Evolutionary conservation across 2,329 filamentous ascomycete genomes (phyloP), one percentile per base, ranked within the genome.

Genomic region (Ceratocystis harringtonii): DNA sequence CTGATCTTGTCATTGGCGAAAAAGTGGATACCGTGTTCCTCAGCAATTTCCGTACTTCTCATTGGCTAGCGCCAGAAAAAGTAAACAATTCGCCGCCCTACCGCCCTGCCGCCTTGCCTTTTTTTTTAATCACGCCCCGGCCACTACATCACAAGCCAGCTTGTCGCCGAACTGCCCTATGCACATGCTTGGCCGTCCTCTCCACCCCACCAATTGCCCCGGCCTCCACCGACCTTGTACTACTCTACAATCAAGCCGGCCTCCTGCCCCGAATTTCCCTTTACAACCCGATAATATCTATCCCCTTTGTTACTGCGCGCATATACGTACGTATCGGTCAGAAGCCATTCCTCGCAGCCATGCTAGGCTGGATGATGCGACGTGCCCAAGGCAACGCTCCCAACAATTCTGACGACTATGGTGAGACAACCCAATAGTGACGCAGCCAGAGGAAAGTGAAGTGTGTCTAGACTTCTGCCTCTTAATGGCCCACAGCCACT

Each of bases 281-380:
- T 5, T 41, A 12, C 36, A 41, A 15, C 10, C 36, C 36, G 28
- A 28, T 12, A 4, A 15, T 15, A 41, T 41, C 12, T 3, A 41
- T 15, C 36, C 10, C 36, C 12, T 41, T 41, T 41, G 36, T 41
- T 41, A 41, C 36, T 41, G 36, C 36, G 36, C 36, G 3, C 3
- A 41, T 4, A 15, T 41, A 41, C 36, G 12, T 15, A 41, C 36
- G 36, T 15, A 15, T 41, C 25, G 19, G 50, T 22, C 19, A 6
- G 50, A 55, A 19, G 30, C 6, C 52, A 12, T 22, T 17, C 25
- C 52, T 32, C 62, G 63, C 67, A 28, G 36, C 61, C 25, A 84
- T 85, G 82, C 76, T 85, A 67, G 81, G 81, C 69, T 85, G 82
- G 82, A 81, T 83, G 75, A 73, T 84, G 70, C 81, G 78, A 71